These are phyloP conservation scores for Solanum corneliomulleri DNA, from an alignment of 257 asterid species.

Conservation along the genomic window DNA sequence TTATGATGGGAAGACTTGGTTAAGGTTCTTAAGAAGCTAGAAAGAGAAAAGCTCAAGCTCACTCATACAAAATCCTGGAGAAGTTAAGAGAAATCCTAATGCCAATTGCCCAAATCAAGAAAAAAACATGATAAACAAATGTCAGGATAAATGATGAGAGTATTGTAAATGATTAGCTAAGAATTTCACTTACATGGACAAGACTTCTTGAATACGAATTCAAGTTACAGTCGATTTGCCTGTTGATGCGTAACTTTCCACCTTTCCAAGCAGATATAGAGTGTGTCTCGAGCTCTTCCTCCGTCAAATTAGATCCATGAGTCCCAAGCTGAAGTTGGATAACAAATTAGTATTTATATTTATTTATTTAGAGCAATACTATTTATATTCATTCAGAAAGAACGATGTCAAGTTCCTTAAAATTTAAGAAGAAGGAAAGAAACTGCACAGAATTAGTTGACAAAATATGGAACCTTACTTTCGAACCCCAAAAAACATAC, in stretches of 20 bases:
- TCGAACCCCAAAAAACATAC: background rate
- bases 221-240: slow-evolving; percentile 32
- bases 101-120: background rate
- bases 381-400: background rate
- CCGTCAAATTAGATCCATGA: slow-evolving; percentile 63
- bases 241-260: slow-evolving; percentile 36
- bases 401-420: background rate
- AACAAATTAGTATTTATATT: background rate
- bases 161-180: background rate
- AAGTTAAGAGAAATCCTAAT: background rate
- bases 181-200: slow-evolving; percentile 33
- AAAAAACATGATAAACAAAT: background rate
- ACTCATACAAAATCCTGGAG: background rate
- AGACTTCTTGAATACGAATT: slow-evolving; percentile 26
- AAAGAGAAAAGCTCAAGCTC: background rate
- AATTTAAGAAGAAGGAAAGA: background rate
- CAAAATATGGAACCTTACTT: background rate
- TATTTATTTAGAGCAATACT: background rate
- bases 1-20: background rate
- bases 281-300: slow-evolving; percentile 74
- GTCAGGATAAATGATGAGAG: background rate
- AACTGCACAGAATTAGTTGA: background rate
- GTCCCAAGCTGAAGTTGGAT: slow-evolving; percentile 49
- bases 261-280: slow-evolving; percentile 72
- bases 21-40: background rate